Percentiles rank a stretch among this genome's conserved stretches.
phyloP scores from a whole-genome alignment of 495 filamentous ascomycete genomes.

The Neurospora terricola region DNA sequence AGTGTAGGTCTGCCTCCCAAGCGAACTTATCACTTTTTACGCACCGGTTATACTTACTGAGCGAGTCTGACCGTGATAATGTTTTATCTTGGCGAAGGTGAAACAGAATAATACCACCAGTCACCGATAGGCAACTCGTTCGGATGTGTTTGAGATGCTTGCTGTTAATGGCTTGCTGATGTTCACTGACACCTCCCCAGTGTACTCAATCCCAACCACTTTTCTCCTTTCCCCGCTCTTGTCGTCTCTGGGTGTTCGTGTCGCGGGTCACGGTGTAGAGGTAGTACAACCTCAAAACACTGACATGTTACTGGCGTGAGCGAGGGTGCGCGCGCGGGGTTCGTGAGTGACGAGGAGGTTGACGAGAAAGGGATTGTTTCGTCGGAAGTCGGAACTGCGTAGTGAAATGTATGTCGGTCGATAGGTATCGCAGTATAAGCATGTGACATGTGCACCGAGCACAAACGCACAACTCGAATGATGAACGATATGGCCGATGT shows the following conservation, averaged over 20 bases:
- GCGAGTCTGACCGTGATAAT: neutral
- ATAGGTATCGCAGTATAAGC: neutral
- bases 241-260: neutral
- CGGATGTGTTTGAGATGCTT: neutral
- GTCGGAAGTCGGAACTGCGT: neutral
- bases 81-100: neutral
- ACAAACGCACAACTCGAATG: neutral
- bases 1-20: no score
- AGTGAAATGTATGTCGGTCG: neutral
- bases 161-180: neutral
- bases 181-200: neutral
- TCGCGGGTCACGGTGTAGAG: neutral
- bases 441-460: neutral
- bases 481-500: neutral
- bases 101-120: neutral
- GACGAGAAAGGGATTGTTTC: neutral
- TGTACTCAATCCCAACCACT: neutral
- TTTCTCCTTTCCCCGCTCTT: neutral
- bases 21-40: no score
- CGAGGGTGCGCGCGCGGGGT: neutral
- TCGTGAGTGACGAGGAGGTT: neutral
- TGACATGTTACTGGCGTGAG: neutral
- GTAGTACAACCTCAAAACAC: neutral
- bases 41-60: neutral
- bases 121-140: neutral